A percentile compares a stretch with the other conserved stretches of the same genome.
Conservation (phyloP, 2,329 filamentous ascomycete genomes). For the Botrytis galanthina region DNA sequence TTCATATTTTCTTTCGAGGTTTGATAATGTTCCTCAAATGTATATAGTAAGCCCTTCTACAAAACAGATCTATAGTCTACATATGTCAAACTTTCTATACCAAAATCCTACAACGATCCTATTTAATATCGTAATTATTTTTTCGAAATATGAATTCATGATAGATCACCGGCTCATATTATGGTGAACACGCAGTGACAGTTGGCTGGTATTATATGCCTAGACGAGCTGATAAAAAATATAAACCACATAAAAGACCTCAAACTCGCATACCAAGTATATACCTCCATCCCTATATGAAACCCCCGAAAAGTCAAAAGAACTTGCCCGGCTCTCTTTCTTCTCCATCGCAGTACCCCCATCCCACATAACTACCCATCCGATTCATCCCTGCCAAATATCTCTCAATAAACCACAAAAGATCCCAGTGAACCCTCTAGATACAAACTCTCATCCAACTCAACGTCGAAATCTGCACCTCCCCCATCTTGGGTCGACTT, state of each 20-base stretch:
- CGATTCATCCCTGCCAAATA: neutral
- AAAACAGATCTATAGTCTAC: neutral
- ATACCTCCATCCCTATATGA: neutral
- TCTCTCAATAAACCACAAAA: conserved; percentile 1
- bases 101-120: neutral
- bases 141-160: neutral
- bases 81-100: neutral
- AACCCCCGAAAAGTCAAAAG: neutral
- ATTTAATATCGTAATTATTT: neutral
- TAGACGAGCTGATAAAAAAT: no score
- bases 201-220: no score
- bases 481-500: no score
- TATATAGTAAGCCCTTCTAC: neutral
- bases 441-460: neutral
- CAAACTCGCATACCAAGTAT: neutral
- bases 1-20: neutral
- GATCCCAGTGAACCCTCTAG: neutral
- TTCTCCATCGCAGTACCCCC: neutral
- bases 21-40: neutral
- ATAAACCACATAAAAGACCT: neutral
- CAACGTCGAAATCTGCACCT: neutral
- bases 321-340: neutral
- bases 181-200: neutral
- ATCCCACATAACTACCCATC: neutral
- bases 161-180: neutral